A percentile compares a stretch with the other conserved stretches of the same genome.
Evolutionary conservation across 208 protist species (phyloP).

Genomic region (Leishmania amazonensis): DNA sequence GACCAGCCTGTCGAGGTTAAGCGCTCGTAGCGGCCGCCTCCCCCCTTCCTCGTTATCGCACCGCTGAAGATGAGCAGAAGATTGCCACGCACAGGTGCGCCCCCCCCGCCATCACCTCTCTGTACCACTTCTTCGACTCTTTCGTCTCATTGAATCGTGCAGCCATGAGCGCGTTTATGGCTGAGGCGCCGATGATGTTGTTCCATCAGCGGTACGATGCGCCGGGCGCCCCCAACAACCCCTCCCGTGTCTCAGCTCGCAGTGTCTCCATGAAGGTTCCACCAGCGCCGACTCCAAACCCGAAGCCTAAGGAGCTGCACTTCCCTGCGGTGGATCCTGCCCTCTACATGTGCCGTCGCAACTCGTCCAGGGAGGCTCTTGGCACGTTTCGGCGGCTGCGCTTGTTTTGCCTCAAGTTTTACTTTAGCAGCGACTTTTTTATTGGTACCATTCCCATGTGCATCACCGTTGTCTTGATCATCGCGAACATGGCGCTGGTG

Average conservation of each 20-base stretch:
- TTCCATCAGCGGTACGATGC: conserved; percentile 21
- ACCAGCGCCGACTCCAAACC: conserved; percentile 7
- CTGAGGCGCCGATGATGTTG: conserved; percentile 22
- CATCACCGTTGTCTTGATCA: conserved; percentile 52
- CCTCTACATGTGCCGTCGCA: conserved; percentile 41
- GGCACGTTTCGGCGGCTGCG: conserved; percentile 30
- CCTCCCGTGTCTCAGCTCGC: neutral
- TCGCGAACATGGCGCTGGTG: conserved; percentile 53
- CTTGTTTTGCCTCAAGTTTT: conserved; percentile 34
- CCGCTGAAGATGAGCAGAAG: neutral
- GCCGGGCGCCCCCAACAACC: neutral
- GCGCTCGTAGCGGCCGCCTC: neutral
- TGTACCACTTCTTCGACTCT: neutral
- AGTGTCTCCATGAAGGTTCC: neutral
- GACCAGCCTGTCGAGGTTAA: neutral
- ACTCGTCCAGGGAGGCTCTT: conserved; percentile 41
- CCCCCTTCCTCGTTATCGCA: neutral
- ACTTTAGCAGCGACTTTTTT: conserved; percentile 44
- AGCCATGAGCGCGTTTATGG: conserved; percentile 24
- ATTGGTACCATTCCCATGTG: conserved; percentile 36
- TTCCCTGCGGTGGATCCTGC: conserved; percentile 24
- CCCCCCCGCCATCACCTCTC: neutral
- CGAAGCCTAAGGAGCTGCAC: conserved; percentile 19
- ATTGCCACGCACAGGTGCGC: neutral
- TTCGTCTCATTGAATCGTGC: neutral